Evolutionary conservation across 2,329 filamentous ascomycete genomes (phyloP), one percentile per base, ranked within the genome.

Genomic region (Teratosphaeriaceae sp.): DNA sequence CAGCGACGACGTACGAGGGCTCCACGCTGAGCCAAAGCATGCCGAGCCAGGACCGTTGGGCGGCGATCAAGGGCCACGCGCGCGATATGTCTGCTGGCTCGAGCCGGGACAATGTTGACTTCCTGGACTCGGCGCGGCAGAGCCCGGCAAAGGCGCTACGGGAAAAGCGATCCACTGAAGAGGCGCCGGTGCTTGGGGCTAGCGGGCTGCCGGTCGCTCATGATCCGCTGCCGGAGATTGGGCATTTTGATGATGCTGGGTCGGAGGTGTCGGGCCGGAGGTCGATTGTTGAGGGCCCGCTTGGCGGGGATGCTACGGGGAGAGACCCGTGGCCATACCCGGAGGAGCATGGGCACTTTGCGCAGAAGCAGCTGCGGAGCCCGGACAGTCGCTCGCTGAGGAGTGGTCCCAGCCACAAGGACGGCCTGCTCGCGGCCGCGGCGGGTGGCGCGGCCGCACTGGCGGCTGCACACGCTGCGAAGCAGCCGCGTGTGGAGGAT

Each of bases 241-340:
- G 84, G 3, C 84, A 86, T 50, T 73, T 69, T 34, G 61, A 74
- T 16, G 75, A 78, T 44, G 65, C 70, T 30, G 68, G 71, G 40
- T 75, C 72, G 18, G 88, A 94, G 48, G 75, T 87, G 13, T 82
- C 79, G 35, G 94, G 88, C 15, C 94, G 94, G 58, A 88, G 88
- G 3, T 95, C 89, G 0, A 74, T 89, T 38, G 80, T 94, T 30
- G 78, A 88, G 51, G 87, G 85, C 15, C 82, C 82, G 1, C 76
- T 84, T 38, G 81, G 79, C 39, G 78, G 73, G 27, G 75, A 75
- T 41, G 72, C 68, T 29, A 76, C 72, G 35, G 75, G 72, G 8
- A 79, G 74, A 35, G 49, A 53, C 16, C 56, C 54, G 5, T 63
- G 60, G 60, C 59, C 59, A 4, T 63, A 63, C 35, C 57, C 57